Conservation (phyloP, 306 rosid genomes). For the Trifolium pratense region DNA sequence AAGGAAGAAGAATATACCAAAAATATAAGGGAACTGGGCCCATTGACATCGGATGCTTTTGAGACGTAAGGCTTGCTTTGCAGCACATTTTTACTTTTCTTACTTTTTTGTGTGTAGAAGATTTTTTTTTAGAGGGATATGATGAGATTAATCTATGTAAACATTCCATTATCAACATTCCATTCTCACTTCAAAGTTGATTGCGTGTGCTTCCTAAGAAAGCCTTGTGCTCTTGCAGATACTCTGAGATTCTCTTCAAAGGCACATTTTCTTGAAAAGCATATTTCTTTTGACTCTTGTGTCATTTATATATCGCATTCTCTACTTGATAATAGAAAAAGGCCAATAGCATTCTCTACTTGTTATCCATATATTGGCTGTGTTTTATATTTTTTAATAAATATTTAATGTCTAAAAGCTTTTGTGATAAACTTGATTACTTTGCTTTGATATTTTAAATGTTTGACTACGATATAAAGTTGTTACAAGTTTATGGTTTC, state of each 20-base stretch:
- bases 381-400: conserved; percentile 14
- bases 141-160: neutral
- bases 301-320: no score
- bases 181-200: neutral
- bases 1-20: conserved; percentile 89
- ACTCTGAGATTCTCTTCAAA: neutral
- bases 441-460: conserved; percentile 3
- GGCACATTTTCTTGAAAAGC: neutral
- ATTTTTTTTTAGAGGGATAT: conserved; percentile 15
- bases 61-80: conserved; percentile 66
- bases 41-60: conserved; percentile 93
- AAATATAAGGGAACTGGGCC: conserved; percentile 92
- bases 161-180: conserved; percentile 14
- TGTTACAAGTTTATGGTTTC: conserved; percentile 16
- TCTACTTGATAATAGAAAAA: no score
- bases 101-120: neutral
- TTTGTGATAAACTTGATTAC: conserved; percentile 5
- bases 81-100: neutral
- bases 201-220: conserved; percentile 4
- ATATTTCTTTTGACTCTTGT: conserved; percentile 12
- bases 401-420: neutral
- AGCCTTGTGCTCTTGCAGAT: conserved; percentile 16
- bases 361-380: neutral
- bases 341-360: neutral
- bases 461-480: conserved; percentile 3